Conservation (phyloP, 2,329 filamentous ascomycete species). For the Beauveria scarabaeidicola region DNA sequence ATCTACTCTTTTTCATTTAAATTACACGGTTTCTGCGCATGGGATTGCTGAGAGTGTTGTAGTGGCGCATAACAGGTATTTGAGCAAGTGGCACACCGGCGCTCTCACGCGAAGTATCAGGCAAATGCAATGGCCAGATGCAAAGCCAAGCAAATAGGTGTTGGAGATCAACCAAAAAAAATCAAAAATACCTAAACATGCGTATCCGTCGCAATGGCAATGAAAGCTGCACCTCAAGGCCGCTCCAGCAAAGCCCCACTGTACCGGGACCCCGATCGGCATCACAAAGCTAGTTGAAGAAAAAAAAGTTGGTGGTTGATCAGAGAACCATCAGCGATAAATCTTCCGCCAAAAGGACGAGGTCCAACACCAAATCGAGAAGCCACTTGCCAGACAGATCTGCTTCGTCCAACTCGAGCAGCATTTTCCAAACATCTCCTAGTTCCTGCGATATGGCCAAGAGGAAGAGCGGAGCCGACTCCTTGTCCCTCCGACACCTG, state of each 20-base stretch:
- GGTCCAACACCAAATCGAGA: no score
- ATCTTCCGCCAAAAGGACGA: neutral
- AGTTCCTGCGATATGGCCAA: slow-evolving; percentile 37
- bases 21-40: no score
- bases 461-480: slow-evolving; percentile 43
- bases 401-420: neutral
- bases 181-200: no score
- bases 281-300: neutral
- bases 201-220: neutral
- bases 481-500: slow-evolving; percentile 41
- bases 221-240: neutral
- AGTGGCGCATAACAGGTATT: no score
- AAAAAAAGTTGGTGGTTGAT: neutral
- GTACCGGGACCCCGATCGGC: neutral
- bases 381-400: neutral
- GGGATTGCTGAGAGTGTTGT: no score
- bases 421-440: no score
- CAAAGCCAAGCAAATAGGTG: no score
- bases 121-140: no score
- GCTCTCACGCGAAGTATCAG: no score
- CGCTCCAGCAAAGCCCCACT: neutral
- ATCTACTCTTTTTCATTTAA: no score
- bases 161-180: no score
- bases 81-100: no score
- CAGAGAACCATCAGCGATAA: neutral